phyloP scores from a whole-genome alignment of 2,329 filamentous ascomycete genomes.

The Pseudocercospora fijiensis region DNA sequence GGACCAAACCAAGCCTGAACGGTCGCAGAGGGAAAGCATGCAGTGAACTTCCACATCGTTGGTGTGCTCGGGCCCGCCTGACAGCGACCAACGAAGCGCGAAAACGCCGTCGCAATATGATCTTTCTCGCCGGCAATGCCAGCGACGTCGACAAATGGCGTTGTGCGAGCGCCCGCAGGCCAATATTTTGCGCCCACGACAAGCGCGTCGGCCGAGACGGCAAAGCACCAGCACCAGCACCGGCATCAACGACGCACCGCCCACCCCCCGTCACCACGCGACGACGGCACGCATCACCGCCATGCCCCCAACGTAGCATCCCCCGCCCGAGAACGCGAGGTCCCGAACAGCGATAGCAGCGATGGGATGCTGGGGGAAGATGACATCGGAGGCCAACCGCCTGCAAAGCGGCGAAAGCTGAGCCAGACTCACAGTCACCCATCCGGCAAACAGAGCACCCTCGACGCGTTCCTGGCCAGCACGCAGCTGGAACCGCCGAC shows the following conservation, averaged over 20 bases:
- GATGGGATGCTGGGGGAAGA: conserved; percentile 13
- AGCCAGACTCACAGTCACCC: too few relatives aligned
- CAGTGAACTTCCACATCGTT: not conserved
- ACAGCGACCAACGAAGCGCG: not conserved
- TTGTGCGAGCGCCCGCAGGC: conserved; percentile 11
- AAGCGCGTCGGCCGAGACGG: conserved; percentile 8
- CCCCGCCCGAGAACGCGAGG: not conserved
- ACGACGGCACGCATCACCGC: conserved; percentile 2
- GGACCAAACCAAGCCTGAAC: not conserved
- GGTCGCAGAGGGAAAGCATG: conserved; percentile 7
- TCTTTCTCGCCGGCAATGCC: conserved; percentile 10
- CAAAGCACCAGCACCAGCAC: conserved; percentile 4
- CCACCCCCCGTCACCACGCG: not conserved
- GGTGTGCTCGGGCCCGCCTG: conserved; percentile 1
- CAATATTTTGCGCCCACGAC: conserved; percentile 5
- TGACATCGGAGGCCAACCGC: conserved; percentile 28
- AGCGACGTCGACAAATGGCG: conserved; percentile 11
- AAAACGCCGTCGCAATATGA: conserved; percentile 19
- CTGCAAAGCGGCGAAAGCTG: conserved; percentile 32
- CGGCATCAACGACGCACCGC: conserved; percentile 11
- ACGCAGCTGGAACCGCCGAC: conserved; percentile 40
- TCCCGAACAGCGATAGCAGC: not conserved
- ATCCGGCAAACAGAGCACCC: conserved; percentile 30
- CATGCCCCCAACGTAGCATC: not conserved
- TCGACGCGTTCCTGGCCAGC: conserved; percentile 27